Evolutionary conservation across 2,329 filamentous ascomycete species (phyloP).

Genomic region (Alternaria sp.): DNA sequence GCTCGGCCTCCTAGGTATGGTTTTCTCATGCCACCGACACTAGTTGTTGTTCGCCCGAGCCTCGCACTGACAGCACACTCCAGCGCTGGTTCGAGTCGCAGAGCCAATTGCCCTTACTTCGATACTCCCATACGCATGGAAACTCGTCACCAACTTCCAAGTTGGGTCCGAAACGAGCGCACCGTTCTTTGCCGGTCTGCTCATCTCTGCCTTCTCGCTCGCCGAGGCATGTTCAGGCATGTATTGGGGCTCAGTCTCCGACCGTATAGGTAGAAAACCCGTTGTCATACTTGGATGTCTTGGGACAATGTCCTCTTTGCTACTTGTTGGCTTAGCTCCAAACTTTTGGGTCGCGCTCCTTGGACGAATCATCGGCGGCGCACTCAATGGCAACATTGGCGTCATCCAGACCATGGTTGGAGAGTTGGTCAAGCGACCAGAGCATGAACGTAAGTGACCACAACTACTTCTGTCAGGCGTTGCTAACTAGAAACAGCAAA

Average conservation of each 20-base stretch:
- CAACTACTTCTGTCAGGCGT: conserved; percentile 1
- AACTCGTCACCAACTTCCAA: conserved; percentile 47
- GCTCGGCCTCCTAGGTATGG: conserved; percentile 81
- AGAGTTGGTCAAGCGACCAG: conserved; percentile 80
- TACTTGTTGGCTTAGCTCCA: conserved; percentile 80
- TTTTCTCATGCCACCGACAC: not conserved
- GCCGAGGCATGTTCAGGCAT: conserved; percentile 87
- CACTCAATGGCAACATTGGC: conserved; percentile 80
- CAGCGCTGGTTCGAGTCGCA: conserved; percentile 88
- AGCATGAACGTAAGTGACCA: conserved; percentile 76
- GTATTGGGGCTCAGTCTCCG: conserved; percentile 53
- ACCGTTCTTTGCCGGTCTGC: conserved; percentile 83
- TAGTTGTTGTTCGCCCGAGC: not conserved
- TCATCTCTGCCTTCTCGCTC: conserved; percentile 91
- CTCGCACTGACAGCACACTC: conserved; percentile 4
- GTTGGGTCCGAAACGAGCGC: conserved; percentile 53
- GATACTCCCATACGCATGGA: conserved; percentile 79
- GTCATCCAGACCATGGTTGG: conserved; percentile 92
- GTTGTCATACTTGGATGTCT: conserved; percentile 60
- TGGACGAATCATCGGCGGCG: conserved; percentile 77
- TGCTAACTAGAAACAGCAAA: conserved; percentile 75
- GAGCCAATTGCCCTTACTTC: conserved; percentile 93
- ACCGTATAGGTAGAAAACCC: conserved; percentile 50
- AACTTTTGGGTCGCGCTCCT: conserved; percentile 84
- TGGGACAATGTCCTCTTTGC: conserved; percentile 81